Evolutionary conservation across 139 green algal species (phyloP).

Genomic region (Ulvella scutata): DNA sequence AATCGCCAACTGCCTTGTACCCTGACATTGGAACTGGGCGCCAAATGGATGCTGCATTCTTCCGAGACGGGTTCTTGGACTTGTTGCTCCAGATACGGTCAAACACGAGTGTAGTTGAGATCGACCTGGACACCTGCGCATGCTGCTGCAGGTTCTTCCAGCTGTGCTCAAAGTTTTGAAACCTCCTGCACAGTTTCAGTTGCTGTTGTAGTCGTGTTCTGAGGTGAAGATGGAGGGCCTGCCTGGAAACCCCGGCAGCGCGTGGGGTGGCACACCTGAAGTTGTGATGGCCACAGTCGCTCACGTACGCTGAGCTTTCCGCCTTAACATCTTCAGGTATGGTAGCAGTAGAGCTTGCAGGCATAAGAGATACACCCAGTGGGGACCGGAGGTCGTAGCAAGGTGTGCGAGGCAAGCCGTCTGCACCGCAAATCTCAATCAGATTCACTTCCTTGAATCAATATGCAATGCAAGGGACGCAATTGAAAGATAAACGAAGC

Average conservation of each 20-base stretch:
- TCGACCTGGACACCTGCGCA: neutral
- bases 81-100: conserved; percentile 14
- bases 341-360: neutral
- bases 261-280: neutral
- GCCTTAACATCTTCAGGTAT: neutral
- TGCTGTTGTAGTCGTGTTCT: no score
- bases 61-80: neutral
- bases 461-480: neutral
- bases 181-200: neutral
- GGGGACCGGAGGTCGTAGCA: conserved; percentile 4
- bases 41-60: conserved; percentile 40
- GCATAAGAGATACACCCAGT: neutral
- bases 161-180: neutral
- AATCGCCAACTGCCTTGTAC: conserved; percentile 61
- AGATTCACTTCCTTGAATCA: conserved; percentile 5
- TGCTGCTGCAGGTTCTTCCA: neutral
- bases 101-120: conserved; percentile 17
- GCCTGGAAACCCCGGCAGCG: no score
- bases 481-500: neutral
- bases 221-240: no score
- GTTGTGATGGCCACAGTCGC: neutral
- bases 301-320: neutral
- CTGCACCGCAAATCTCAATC: neutral
- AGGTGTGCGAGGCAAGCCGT: neutral
- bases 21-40: conserved; percentile 46